Percentiles rank a stretch among this genome's conserved stretches.
phyloP scores from a whole-genome alignment of 2,329 filamentous ascomycete genomes.

The Epicoccum sorghinum region DNA sequence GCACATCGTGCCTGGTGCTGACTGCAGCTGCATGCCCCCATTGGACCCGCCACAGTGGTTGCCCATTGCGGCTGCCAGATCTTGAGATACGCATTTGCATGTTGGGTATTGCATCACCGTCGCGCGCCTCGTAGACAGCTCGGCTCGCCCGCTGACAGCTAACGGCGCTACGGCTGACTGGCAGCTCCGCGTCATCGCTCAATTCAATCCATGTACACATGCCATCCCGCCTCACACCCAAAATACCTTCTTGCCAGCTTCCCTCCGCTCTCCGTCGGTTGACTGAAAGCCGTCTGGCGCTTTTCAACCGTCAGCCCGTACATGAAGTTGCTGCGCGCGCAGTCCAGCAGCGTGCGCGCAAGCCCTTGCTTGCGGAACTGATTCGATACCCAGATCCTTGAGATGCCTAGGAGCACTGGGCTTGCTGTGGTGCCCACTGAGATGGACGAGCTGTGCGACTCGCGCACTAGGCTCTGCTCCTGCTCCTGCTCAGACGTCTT shows the following conservation, averaged over 20 bases:
- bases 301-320: constrained; percentile 62
- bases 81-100: constrained; percentile 4
- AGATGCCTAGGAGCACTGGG: constrained; percentile 64
- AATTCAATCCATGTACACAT: constrained; percentile 64
- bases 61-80: not conserved
- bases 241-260: constrained; percentile 65
- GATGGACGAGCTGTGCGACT: constrained; percentile 44
- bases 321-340: constrained; percentile 61
- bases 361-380: constrained; percentile 63
- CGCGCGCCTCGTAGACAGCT: too few species aligned
- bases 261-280: constrained; percentile 68
- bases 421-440: constrained; percentile 51
- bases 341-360: constrained; percentile 63
- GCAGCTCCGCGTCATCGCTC: too few species aligned
- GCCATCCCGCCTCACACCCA: constrained; percentile 61
- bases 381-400: constrained; percentile 68
- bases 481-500: constrained; percentile 16
- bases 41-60: not conserved
- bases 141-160: too few species aligned
- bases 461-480: constrained; percentile 17
- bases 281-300: constrained; percentile 66
- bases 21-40: not conserved
- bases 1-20: constrained; percentile 9
- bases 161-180: too few species aligned
- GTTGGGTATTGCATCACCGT: not conserved